phyloP scores from a whole-genome alignment of 768 basidiomycete genomes.

The Boletus coccyginus region DNA sequence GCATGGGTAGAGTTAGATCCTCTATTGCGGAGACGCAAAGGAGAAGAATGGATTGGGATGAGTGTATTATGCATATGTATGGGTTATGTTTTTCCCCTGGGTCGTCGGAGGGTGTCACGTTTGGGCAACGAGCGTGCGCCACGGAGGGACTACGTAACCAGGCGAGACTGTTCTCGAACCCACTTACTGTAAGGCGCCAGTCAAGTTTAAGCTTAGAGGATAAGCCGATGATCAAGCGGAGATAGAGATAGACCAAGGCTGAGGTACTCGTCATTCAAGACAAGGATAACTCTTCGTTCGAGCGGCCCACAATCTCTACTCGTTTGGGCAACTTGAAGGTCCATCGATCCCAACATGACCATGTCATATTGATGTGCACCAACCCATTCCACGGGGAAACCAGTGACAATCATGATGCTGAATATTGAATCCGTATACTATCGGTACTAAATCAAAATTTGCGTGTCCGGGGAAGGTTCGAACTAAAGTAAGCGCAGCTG shows the following conservation, averaged over 20 bases:
- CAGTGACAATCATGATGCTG: no score
- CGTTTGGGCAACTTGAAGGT: no score
- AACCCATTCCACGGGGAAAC: no score
- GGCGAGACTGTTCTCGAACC: not conserved
- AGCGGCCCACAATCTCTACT: no score
- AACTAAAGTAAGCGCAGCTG: no score
- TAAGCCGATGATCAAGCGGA: not conserved
- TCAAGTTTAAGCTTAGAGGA: no score
- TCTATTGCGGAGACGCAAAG: not conserved
- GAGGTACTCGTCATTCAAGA: no score
- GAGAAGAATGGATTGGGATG: not conserved
- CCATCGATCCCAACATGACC: no score
- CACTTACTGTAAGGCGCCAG: no score
- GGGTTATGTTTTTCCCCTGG: not conserved
- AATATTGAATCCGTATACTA: no score
- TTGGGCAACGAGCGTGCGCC: not conserved
- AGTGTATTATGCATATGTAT: not conserved
- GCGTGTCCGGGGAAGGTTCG: not conserved
- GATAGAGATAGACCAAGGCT: not conserved
- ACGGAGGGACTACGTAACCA: not conserved
- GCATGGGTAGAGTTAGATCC: not conserved
- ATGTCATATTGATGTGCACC: no score
- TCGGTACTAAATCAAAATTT: not conserved
- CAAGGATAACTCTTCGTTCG: no score
- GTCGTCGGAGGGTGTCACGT: not conserved